A percentile compares a stretch with the other conserved stretches of the same genome.
Conservation (phyloP, 768 basidiomycete species). For the Amanita thiersii region DNA sequence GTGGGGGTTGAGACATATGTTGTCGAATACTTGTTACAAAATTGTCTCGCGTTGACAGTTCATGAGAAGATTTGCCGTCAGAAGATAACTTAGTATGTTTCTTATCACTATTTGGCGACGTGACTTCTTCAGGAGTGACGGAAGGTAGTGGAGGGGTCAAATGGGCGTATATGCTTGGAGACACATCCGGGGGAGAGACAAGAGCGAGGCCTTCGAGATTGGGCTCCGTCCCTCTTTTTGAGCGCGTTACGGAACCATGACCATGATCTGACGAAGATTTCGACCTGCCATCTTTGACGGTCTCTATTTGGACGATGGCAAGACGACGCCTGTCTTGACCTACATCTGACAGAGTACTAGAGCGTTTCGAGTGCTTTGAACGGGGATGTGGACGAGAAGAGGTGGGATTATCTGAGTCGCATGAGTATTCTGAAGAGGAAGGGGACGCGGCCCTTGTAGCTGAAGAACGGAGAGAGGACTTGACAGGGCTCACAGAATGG, state of each 20-base stretch:
- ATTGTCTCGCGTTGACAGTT: no score
- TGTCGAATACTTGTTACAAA: no score
- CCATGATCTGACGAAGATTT: slow-evolving; percentile 12
- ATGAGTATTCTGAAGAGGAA: slow-evolving; percentile 46
- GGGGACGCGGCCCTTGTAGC: slow-evolving; percentile 20
- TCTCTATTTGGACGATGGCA: slow-evolving; percentile 58
- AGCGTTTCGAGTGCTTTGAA: slow-evolving; percentile 26
- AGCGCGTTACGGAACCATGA: slow-evolving; percentile 18
- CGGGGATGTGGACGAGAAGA: slow-evolving; percentile 17
- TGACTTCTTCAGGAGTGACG: slow-evolving; percentile 22
- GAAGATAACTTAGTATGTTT: no score
- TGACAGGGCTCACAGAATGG: slow-evolving; percentile 8
- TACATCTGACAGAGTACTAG: slow-evolving; percentile 49
- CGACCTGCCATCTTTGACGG: slow-evolving; percentile 21
- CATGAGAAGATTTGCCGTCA: no score
- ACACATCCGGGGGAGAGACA: slow-evolving; percentile 67
- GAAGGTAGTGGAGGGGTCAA: slow-evolving; percentile 45
- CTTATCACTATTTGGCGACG: no score
- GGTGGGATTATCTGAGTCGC: slow-evolving; percentile 23
- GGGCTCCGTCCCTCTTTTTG: slow-evolving; percentile 31
- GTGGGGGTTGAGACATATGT: no score
- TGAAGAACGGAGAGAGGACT: slow-evolving; percentile 12
- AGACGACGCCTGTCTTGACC: slow-evolving; percentile 57
- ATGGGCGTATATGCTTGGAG: slow-evolving; percentile 41
- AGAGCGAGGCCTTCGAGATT: slow-evolving; percentile 49